Conservation (phyloP, 345 rosid species). For the Mangifera indica region DNA sequence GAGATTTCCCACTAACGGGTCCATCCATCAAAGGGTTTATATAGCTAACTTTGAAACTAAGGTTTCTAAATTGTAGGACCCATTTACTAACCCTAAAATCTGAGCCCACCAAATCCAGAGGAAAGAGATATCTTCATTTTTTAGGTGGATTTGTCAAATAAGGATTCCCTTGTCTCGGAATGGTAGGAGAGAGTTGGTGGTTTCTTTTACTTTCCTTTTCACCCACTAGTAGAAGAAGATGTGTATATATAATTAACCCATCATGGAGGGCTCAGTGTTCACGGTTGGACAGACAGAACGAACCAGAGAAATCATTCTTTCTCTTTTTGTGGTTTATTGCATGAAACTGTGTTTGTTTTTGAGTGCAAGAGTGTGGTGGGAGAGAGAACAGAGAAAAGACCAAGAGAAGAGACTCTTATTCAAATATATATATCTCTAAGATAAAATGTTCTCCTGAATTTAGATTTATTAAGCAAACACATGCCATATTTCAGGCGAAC, state of each 20-base stretch:
- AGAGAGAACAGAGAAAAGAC: constrained; percentile 1
- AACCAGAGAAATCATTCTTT: constrained; percentile 25
- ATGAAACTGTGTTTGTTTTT: constrained; percentile 32
- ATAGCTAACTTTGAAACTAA: constrained; percentile 36
- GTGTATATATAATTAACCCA: constrained; percentile 47
- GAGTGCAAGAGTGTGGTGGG: constrained; percentile 9
- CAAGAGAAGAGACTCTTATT: background rate
- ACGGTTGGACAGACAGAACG: constrained; percentile 35
- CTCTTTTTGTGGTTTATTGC: constrained; percentile 48
- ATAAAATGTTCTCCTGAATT: no score
- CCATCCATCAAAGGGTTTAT: constrained; percentile 31
- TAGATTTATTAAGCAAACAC: background rate
- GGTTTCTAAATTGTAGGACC: constrained; percentile 40
- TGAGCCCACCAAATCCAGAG: constrained; percentile 62
- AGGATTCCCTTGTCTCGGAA: constrained; percentile 34
- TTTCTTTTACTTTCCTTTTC: constrained; percentile 21
- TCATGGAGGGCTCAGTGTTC: constrained; percentile 45
- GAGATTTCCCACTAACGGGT: constrained; percentile 50
- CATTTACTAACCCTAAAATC: constrained; percentile 24
- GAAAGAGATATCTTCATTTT: constrained; percentile 55
- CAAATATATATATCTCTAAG: background rate
- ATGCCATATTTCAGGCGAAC: background rate
- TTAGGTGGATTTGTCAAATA: constrained; percentile 37
- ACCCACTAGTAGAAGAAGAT: constrained; percentile 26
- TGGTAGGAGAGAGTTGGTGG: constrained; percentile 22